Evolutionary conservation across 1,139 yeast genomes (phyloP), one percentile per base, ranked within the genome.

Genomic region (Protomyces gravidus): DNA sequence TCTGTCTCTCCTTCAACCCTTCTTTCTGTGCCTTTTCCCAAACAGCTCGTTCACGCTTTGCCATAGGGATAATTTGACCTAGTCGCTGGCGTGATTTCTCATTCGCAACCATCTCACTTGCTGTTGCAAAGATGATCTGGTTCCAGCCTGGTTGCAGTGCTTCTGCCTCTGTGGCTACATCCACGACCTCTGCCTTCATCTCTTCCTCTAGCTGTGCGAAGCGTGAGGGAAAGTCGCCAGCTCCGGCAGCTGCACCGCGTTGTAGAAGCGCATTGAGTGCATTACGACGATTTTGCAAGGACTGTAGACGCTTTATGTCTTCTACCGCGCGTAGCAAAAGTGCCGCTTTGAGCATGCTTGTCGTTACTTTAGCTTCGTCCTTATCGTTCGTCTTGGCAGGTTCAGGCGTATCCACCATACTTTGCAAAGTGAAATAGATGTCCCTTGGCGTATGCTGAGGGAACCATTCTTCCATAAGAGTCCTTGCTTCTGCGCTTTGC

Each of bases 151-250:
- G 80, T 69, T 87, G 87, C 66, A 80, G 75, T 17, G 73, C 66
- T 69, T 88, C 89, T 52, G 95, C 88, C 72, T 89, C 96, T 60
- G 71, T 75, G n/a, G 86, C 84, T 59, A 89, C 78, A 61, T 85
- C 90, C 70, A 84, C 81, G 66, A 92, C 75, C 70, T 92, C 98
- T 32, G 85, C 70, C 68, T 89, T 94, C 67, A 85, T 86, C 64
- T 89, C 72, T 72, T 89, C 88, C 63, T 80, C 81, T 66, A 89
- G 89, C 56, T 89, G 78, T 66, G 83, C 84, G 72, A 80, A 89
- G 67, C 94, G 85, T 70, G 86, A 85, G 79, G 81, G 86, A 50
- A 87, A 76, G 61, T 87, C 95, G 36, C 97, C 97, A 64, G 92
- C 84, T 33, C 90, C 82, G 19, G 42, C 42, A 17, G 42, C 17